Percentiles rank a stretch among this genome's conserved stretches.
Evolutionary conservation across 129 eudicot genomes (phyloP).

Genomic region (Chrysanthemum makinoi): DNA sequence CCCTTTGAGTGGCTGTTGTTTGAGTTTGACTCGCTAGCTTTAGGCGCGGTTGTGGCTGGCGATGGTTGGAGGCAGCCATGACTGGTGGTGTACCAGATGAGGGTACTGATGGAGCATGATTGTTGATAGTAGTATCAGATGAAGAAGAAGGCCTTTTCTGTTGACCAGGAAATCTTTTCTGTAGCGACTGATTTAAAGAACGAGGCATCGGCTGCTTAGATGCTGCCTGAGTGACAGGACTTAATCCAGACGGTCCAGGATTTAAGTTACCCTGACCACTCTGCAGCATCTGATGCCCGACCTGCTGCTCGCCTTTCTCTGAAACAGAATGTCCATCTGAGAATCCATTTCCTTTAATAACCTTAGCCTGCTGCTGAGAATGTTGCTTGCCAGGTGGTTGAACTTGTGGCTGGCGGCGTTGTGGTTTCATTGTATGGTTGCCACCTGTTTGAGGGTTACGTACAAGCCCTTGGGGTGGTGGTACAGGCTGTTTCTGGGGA

Average conservation of each 20-base stretch:
- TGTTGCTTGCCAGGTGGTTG: slow-evolving; percentile 69
- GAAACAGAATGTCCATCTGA: slow-evolving; percentile 41
- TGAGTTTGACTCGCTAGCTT: slow-evolving; percentile 50
- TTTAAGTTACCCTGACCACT: slow-evolving; percentile 4
- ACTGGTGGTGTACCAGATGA: slow-evolving; percentile 9
- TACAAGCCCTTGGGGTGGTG: slow-evolving; percentile 48
- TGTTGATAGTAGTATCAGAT: slow-evolving; percentile 37
- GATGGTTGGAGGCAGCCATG: slow-evolving; percentile 41
- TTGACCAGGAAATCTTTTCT: slow-evolving; percentile 49
- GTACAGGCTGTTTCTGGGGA: slow-evolving; percentile 48
- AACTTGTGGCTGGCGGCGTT: slow-evolving; percentile 33
- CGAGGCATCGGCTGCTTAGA: slow-evolving; percentile 38
- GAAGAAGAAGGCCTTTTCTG: slow-evolving; percentile 20
- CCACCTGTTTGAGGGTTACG: slow-evolving; percentile 53
- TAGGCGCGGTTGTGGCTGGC: slow-evolving; percentile 38
- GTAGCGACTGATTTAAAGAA: slow-evolving; percentile 38
- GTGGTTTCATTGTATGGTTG: slow-evolving; percentile 53
- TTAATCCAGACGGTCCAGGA: too few species aligned
- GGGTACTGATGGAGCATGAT: slow-evolving; percentile 30
- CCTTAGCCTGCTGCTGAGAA: slow-evolving; percentile 55
- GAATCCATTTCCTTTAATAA: slow-evolving; percentile 60
- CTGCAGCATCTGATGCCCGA: slow-evolving; percentile 37
- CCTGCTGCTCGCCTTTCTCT: slow-evolving; percentile 52
- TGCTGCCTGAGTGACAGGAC: slow-evolving; percentile 18
- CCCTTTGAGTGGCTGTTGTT: slow-evolving; percentile 34